Evolutionary conservation across 441 rosid genomes (phyloP).

Genomic region (Brassica balearica): DNA sequence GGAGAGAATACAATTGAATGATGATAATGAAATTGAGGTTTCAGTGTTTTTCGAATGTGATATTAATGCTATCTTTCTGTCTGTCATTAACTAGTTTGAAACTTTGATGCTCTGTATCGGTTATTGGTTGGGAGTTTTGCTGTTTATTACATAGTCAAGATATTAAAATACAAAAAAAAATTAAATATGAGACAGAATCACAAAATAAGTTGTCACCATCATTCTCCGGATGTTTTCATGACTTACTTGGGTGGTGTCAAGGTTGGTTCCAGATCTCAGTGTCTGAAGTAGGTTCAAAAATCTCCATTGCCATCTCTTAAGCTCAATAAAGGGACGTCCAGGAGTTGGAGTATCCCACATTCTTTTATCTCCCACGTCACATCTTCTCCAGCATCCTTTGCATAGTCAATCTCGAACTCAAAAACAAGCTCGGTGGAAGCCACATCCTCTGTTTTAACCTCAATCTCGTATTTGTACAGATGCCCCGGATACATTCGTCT

Average conservation of each 20-base stretch:
- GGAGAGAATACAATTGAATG: not conserved
- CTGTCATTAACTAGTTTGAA: not conserved
- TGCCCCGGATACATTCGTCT: not conserved
- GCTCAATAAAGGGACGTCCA: constrained; percentile 2
- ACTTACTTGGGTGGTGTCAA: not conserved
- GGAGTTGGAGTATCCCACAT: constrained; percentile 7
- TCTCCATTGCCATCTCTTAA: not conserved
- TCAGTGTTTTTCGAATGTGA: no score
- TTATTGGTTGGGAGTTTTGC: not conserved
- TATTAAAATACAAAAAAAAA: no score
- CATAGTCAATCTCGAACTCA: not conserved
- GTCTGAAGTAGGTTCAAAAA: not conserved
- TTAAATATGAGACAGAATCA: not conserved
- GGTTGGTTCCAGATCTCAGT: not conserved
- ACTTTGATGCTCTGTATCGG: not conserved
- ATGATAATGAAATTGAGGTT: not conserved
- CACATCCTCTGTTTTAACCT: constrained; percentile 5
- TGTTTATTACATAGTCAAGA: not conserved
- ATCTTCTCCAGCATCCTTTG: not conserved
- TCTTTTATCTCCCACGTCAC: not conserved
- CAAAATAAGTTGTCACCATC: not conserved
- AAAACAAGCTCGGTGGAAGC: constrained; percentile 8
- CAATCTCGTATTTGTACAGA: not conserved
- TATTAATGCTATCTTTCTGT: no score
- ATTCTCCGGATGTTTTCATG: not conserved